Conservation (phyloP, 2,329 filamentous ascomycete genomes). For the Exophiala xenobiotica region DNA sequence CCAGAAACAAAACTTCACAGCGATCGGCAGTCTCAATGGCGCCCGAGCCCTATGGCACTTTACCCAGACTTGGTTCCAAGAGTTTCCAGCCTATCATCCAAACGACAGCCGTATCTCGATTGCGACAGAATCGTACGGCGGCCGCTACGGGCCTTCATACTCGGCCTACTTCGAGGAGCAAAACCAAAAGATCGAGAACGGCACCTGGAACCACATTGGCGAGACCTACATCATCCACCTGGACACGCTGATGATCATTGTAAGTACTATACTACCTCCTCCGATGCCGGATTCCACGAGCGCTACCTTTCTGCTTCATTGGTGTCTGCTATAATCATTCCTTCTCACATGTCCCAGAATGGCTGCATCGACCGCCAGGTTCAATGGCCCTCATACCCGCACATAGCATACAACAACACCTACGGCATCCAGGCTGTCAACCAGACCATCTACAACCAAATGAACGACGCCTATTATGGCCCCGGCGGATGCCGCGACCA, state of each 20-base stretch:
- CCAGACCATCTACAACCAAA: slow-evolving; percentile 46
- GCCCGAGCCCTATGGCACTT: slow-evolving; percentile 55
- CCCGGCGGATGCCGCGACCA: slow-evolving; percentile 55
- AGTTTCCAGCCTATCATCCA: slow-evolving; percentile 55
- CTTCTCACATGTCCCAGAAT: no score
- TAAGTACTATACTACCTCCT: background rate
- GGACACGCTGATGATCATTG: background rate
- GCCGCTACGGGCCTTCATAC: slow-evolving; percentile 44
- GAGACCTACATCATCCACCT: background rate
- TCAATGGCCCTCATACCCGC: slow-evolving; percentile 50
- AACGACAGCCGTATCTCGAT: background rate
- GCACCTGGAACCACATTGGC: background rate
- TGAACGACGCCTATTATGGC: slow-evolving; percentile 45
- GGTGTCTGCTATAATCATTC: no score
- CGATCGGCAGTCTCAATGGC: slow-evolving; percentile 41
- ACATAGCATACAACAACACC: slow-evolving; percentile 58
- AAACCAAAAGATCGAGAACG: slow-evolving; percentile 1
- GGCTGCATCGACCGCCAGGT: slow-evolving; percentile 54
- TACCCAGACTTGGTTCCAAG: slow-evolving; percentile 57
- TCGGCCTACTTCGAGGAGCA: slow-evolving; percentile 34
- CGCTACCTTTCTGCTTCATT: no score
- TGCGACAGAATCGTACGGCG: slow-evolving; percentile 42
- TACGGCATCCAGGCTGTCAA: slow-evolving; percentile 55
- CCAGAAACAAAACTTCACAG: slow-evolving; percentile 38
- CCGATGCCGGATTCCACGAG: background rate